Base-by-base conservation (phyloP, 2,329 filamentous ascomycete genomes). In the Lecanicillium sp. region DNA sequence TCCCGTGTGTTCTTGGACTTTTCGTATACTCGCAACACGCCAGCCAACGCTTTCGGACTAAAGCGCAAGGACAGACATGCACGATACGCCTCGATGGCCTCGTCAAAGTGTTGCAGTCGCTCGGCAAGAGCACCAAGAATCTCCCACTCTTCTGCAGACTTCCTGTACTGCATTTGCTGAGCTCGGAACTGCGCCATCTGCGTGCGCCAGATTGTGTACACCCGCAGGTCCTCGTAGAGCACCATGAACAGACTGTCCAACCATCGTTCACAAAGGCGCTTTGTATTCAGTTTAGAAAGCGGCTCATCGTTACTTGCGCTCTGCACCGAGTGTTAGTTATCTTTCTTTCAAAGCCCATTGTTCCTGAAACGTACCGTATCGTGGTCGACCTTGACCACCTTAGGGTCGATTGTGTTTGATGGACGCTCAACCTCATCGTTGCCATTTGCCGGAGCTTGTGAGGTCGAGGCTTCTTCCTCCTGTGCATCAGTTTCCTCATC, bases 191-290 rank as follows among this genome's bases (percentile, higher is more conserved):
- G 90, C 1, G 88, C 85, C 78, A 96, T 92, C 59, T 98, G 92
- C 1, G 92, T 96, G 41, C 92, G 83, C 92, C 92, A 98, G 60
- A 98, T 98, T 11, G 92, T 98, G 68, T 98, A 98, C 33, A 98
- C 90, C 35, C 92, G 85, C 14, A 98, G 74, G 55, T 98, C 92
- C 60, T 98, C 92, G 59, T 98, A 98, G 3, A 98, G 73, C 0
- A 96, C 92, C 92, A 98, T 98, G 67, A 98, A 98, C 16, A 98
- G 73, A 53, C 94, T 96, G 62, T 98, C 92, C 3, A 98, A 75
- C 92, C 92, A 98, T 50, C 92, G 80, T 63, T 98, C 92, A 55
- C 92, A 98, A 1, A 98, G 76, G 1, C 92, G 83, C 67, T 98
- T 98, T 62, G 95, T 95, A 58, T 94, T 92, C 56, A 98, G 87